A percentile compares a stretch with the other conserved stretches of the same genome.
Evolutionary conservation across 1,139 yeast genomes (phyloP).

Genomic region (Candida sp.): DNA sequence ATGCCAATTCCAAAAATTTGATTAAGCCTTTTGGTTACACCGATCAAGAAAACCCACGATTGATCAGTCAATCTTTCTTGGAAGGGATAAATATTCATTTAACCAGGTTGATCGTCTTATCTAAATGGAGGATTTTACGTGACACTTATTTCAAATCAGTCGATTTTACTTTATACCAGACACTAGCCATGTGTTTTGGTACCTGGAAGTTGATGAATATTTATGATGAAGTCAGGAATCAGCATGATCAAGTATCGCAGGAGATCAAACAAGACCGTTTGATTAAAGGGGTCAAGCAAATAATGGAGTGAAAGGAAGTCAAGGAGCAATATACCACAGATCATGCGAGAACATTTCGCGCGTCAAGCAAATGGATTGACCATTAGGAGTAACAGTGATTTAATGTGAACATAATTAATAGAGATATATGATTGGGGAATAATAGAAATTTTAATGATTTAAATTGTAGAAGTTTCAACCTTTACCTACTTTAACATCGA

Average conservation of each 20-base stretch:
- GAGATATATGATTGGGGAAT: not conserved
- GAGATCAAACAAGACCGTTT: not conserved
- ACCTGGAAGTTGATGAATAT: conserved; percentile 40
- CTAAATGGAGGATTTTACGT: conserved; percentile 43
- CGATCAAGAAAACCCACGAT: conserved; percentile 17
- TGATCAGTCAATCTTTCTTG: conserved; percentile 24
- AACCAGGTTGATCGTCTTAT: conserved; percentile 30
- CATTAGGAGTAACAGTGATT: no score
- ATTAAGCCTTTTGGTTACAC: conserved; percentile 24
- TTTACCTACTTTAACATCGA: no score
- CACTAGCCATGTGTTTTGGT: conserved; percentile 34
- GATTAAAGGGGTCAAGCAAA: conserved; percentile 1
- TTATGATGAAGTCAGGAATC: conserved; percentile 25
- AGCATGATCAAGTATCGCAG: conserved; percentile 1
- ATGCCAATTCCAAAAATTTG: conserved; percentile 20
- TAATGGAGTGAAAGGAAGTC: not conserved
- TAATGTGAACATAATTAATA: no score
- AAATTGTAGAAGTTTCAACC: no score
- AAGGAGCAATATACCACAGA: no score
- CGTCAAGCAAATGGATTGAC: no score
- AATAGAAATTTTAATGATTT: not conserved
- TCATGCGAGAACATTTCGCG: no score
- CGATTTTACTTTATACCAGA: conserved; percentile 25
- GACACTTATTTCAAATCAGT: conserved; percentile 32
- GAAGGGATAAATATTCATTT: conserved; percentile 32